Conservation (phyloP, 345 rosid species). For the Arabis alpina region DNA sequence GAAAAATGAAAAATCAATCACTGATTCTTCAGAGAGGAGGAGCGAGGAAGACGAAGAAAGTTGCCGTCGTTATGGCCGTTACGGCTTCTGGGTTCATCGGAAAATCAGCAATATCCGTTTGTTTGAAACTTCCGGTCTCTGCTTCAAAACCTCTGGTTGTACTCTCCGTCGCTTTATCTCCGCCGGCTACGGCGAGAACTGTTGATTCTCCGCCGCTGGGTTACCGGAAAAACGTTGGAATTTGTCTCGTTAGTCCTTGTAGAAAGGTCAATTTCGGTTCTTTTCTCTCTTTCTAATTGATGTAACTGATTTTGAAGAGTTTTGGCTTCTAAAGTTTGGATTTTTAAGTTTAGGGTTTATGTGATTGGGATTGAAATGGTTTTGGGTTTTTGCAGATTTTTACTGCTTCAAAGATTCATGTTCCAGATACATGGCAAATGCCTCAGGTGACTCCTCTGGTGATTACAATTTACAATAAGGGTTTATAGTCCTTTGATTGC, state of each 20-base stretch:
- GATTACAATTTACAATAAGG: conserved; percentile 4
- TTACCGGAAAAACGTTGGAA: conserved; percentile 74
- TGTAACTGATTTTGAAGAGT: conserved; percentile 3
- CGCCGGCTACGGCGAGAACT: conserved; percentile 38
- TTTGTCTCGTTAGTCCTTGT: conserved; percentile 67
- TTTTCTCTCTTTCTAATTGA: neutral
- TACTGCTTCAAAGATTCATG: conserved; percentile 68
- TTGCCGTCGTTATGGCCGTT: conserved; percentile 49
- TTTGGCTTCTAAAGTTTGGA: neutral
- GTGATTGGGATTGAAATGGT: conserved; percentile 17
- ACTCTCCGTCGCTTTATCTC: conserved; percentile 40
- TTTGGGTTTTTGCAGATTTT: conserved; percentile 53
- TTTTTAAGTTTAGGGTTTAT: neutral
- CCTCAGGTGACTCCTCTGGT: conserved; percentile 60
- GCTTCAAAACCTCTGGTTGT: conserved; percentile 32
- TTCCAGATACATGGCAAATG: conserved; percentile 84
- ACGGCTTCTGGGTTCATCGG: conserved; percentile 44
- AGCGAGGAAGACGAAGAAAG: conserved; percentile 2
- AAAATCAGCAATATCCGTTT: conserved; percentile 32
- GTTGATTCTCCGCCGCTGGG: conserved; percentile 78
- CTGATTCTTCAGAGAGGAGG: conserved; percentile 2
- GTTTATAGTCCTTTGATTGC: conserved; percentile 12
- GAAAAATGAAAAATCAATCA: neutral
- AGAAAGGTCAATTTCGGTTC: conserved; percentile 53
- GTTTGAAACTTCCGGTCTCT: conserved; percentile 36